These are phyloP conservation scores for Striga hermonthica DNA, from an alignment of 305 asterid genomes.

Conservation along the genomic window DNA sequence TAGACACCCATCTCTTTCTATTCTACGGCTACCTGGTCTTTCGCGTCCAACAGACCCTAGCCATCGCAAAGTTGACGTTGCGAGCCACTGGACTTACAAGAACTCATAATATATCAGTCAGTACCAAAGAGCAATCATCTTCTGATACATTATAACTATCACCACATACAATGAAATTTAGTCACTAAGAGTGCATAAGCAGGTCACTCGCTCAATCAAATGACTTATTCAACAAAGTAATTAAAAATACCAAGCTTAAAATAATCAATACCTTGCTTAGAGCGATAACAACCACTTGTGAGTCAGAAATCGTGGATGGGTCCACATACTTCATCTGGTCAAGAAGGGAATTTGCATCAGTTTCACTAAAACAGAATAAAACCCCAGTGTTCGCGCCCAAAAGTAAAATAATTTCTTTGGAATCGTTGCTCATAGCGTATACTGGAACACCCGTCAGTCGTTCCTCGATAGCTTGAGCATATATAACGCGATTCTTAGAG, in stretches of 20 bases:
- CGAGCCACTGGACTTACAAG: too few relatives aligned
- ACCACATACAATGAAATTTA: too few relatives aligned
- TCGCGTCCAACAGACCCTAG: too few relatives aligned
- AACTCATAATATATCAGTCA: too few relatives aligned
- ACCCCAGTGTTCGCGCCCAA: constrained; percentile 61
- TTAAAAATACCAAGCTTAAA: background rate
- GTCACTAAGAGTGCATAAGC: background rate
- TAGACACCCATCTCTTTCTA: too few relatives aligned
- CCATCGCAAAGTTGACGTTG: too few relatives aligned
- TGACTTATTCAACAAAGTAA: constrained; percentile 14
- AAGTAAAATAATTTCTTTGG: constrained; percentile 72
- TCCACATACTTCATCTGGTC: constrained; percentile 66
- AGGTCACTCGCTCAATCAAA: constrained; percentile 35
- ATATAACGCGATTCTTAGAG: constrained; percentile 35
- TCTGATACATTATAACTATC: too few relatives aligned
- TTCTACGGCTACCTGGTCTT: too few relatives aligned
- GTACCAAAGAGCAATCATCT: too few relatives aligned
- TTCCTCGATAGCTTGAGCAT: constrained; percentile 60
- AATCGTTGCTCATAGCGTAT: constrained; percentile 64
- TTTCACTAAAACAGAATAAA: constrained; percentile 69
- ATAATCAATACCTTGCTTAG: constrained; percentile 61
- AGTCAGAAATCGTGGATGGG: constrained; percentile 53
- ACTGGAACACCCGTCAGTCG: constrained; percentile 87
- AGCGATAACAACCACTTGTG: constrained; percentile 76
- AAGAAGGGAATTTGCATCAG: constrained; percentile 69